These are phyloP conservation scores for Mortierella sp. DNA, from an alignment of 371 early-diverging fungal species.

Conservation along the genomic window DNA sequence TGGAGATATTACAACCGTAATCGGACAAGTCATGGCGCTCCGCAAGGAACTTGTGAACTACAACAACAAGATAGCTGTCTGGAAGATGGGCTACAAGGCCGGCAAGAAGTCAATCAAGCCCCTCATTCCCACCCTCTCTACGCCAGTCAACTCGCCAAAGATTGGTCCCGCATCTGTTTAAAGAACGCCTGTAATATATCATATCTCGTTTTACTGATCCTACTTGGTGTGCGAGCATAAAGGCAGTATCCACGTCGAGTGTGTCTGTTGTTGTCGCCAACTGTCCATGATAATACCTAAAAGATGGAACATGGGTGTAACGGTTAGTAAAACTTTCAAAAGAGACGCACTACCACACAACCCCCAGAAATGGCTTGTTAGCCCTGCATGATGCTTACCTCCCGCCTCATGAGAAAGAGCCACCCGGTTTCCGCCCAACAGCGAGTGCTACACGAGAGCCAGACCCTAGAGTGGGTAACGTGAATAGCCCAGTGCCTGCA, in stretches of 20 bases:
- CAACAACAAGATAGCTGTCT: too few relatives aligned
- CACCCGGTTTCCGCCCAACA: slow-evolving; percentile 14
- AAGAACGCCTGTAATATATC: too few relatives aligned
- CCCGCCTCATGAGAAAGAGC: slow-evolving; percentile 20
- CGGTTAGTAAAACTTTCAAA: slow-evolving; percentile 14
- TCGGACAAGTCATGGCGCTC: too few relatives aligned
- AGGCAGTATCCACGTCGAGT: neutral
- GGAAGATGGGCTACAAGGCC: too few relatives aligned
- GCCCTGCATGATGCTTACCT: slow-evolving; percentile 16
- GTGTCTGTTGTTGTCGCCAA: slow-evolving; percentile 2
- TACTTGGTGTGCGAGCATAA: too few relatives aligned
- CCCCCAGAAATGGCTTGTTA: slow-evolving; percentile 21
- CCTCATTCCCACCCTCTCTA: too few relatives aligned
- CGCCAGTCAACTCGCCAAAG: too few relatives aligned
- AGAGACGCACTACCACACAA: slow-evolving; percentile 12
- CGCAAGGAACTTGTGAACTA: too few relatives aligned
- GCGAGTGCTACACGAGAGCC: slow-evolving; percentile 17
- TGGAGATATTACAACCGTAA: too few relatives aligned
- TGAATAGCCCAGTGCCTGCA: slow-evolving; percentile 11
- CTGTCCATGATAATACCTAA: slow-evolving; percentile 4
- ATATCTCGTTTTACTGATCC: too few relatives aligned
- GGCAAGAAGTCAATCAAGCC: too few relatives aligned
- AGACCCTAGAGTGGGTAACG: slow-evolving; percentile 10
- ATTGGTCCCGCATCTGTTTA: too few relatives aligned
- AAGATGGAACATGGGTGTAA: slow-evolving; percentile 13